These are phyloP conservation scores for Tuber borchii DNA, from an alignment of 495 filamentous ascomycete species.

Conservation along the genomic window DNA sequence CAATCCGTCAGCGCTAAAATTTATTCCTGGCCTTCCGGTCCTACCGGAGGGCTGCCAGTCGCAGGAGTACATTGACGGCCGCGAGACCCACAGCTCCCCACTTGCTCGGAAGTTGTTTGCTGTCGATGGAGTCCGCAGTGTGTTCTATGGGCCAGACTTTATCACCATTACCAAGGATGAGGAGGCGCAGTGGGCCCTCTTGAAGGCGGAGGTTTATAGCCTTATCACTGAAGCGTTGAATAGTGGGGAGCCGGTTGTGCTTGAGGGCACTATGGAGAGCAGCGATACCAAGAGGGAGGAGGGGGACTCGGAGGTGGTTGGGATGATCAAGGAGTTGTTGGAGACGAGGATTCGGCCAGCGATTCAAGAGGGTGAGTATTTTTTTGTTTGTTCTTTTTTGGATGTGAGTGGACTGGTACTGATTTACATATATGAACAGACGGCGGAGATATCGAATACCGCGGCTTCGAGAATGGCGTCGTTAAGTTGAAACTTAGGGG, in stretches of 20 bases:
- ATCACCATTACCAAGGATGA: slow-evolving; percentile 90
- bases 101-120: slow-evolving; percentile 81
- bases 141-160: slow-evolving; percentile 94
- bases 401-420: not conserved
- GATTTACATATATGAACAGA: slow-evolving; percentile 46
- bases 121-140: slow-evolving; percentile 80
- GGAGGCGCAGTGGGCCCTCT: slow-evolving; percentile 84
- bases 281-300: slow-evolving; percentile 46
- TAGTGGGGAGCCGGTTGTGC: slow-evolving; percentile 73
- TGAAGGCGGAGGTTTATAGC: slow-evolving; percentile 91
- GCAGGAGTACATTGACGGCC: slow-evolving; percentile 83
- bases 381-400: not conserved
- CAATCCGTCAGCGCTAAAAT: slow-evolving; percentile 88
- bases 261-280: slow-evolving; percentile 52
- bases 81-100: slow-evolving; percentile 88
- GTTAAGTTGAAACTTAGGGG: slow-evolving; percentile 83
- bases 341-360: slow-evolving; percentile 91
- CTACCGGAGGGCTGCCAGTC: slow-evolving; percentile 70
- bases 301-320: slow-evolving; percentile 79
- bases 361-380: slow-evolving; percentile 63
- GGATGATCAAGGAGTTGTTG: slow-evolving; percentile 97
- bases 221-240: slow-evolving; percentile 87
- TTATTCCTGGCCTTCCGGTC: slow-evolving; percentile 77
- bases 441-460: slow-evolving; percentile 91
- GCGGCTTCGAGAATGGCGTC: slow-evolving; percentile 72